A percentile compares a stretch with the other conserved stretches of the same genome.
These are phyloP conservation scores for Neofusicoccum sp. DNA, from an alignment of 2,329 filamentous ascomycete genomes.

Conservation along the genomic window DNA sequence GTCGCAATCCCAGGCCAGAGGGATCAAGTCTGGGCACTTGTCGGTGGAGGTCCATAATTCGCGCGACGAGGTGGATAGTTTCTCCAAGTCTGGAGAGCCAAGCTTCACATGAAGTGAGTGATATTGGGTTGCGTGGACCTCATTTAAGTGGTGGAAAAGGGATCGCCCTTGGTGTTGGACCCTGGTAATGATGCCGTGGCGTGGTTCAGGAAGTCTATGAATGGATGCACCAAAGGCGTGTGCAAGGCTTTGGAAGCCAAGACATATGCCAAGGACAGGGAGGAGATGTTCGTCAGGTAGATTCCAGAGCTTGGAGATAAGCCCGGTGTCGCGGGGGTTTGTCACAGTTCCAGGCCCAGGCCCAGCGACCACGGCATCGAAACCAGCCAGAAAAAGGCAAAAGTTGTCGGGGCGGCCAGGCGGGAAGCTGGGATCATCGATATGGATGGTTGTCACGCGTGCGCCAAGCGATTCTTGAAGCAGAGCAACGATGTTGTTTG, in stretches of 20 bases:
- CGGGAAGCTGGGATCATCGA: conserved; percentile 55
- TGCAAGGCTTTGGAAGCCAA: conserved; percentile 84
- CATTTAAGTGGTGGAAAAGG: conserved; percentile 65
- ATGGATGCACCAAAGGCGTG: conserved; percentile 69
- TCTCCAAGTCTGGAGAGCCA: conserved; percentile 36
- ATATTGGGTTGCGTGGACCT: conserved; percentile 74
- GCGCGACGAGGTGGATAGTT: conserved; percentile 27
- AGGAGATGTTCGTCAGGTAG: conserved; percentile 62
- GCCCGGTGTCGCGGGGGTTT: conserved; percentile 73
- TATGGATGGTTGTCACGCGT: conserved; percentile 70
- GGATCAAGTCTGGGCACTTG: conserved; percentile 36
- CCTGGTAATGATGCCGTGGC: conserved; percentile 78
- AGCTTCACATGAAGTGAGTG: conserved; percentile 62
- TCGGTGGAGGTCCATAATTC: conserved; percentile 43
- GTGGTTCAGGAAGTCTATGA: conserved; percentile 67
- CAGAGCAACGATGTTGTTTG: conserved; percentile 88
- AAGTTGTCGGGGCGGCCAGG: conserved; percentile 35
- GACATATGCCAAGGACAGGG: conserved; percentile 84
- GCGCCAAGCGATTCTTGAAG: conserved; percentile 70
- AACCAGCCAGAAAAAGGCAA: conserved; percentile 55
- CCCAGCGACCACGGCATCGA: conserved; percentile 85
- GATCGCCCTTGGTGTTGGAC: conserved; percentile 64
- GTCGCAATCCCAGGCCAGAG: conserved; percentile 53
- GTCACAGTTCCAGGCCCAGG: conserved; percentile 86
- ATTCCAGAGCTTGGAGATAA: conserved; percentile 77